phyloP scores from a whole-genome alignment of 2,329 filamentous ascomycete genomes.

The Chaetomiaceae sp. region DNA sequence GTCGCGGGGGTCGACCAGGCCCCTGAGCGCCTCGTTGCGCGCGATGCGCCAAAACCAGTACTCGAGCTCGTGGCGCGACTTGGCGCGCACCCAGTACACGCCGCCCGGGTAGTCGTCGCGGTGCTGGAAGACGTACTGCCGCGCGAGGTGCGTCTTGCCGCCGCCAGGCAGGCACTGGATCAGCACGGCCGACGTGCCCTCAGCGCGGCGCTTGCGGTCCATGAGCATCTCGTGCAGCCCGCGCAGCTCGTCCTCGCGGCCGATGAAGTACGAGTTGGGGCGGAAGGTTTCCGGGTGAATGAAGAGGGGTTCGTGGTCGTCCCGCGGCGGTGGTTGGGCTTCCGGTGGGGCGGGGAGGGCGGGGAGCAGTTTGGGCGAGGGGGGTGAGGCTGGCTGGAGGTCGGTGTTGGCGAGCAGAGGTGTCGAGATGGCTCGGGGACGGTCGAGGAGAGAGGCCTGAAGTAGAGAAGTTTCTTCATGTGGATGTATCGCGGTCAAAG shows the following conservation, averaged over 20 bases:
- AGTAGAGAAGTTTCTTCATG: conserved; percentile 14
- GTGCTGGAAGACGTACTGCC: conserved; percentile 61
- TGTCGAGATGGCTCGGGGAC: conserved; percentile 6
- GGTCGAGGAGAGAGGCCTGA: conserved; percentile 5
- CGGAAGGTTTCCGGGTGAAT: conserved; percentile 54
- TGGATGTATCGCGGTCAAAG: conserved; percentile 1
- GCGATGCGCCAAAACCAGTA: conserved; percentile 64
- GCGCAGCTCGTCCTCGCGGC: conserved; percentile 53
- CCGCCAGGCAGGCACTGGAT: conserved; percentile 61
- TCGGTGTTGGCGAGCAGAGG: conserved; percentile 5
- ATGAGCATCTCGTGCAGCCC: conserved; percentile 56
- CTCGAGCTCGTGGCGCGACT: conserved; percentile 52
- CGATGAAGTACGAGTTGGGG: conserved; percentile 59
- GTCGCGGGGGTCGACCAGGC: conserved; percentile 36
- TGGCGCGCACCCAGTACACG: conserved; percentile 65
- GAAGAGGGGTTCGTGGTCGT: conserved; percentile 29
- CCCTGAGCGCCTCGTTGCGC: conserved; percentile 48
- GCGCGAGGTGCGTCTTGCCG: conserved; percentile 64
- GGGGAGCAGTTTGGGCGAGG: conserved; percentile 4
- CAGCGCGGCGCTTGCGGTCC: conserved; percentile 48
- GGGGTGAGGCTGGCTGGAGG: background rate
- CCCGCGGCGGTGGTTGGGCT: background rate
- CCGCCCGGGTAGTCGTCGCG: conserved; percentile 57
- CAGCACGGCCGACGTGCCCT: conserved; percentile 59
- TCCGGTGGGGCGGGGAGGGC: background rate